Percentiles rank a stretch among this genome's conserved stretches.
phyloP scores from a whole-genome alignment of 2,329 filamentous ascomycete genomes.

The Aspergillus sp. region DNA sequence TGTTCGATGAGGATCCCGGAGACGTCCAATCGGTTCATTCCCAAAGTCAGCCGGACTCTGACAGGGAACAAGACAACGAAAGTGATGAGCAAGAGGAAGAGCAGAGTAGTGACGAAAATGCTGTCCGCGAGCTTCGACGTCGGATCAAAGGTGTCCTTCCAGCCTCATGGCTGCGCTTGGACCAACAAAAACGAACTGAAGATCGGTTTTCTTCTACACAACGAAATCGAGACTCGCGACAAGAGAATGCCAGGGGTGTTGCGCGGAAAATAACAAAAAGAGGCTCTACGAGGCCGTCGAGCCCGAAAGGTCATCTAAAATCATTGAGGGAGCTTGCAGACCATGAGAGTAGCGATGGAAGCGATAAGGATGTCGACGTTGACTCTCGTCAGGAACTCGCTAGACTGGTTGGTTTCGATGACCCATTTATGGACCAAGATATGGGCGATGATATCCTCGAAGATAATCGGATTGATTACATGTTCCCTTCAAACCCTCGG shows the following conservation, averaged over 20 bases:
- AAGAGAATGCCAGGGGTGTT: conserved; percentile 32
- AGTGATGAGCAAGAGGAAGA: conserved; percentile 10
- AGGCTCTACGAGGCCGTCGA: conserved; percentile 13
- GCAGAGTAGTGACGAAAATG: conserved; percentile 17
- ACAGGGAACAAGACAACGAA: conserved; percentile 7
- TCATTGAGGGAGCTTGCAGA: conserved; percentile 24
- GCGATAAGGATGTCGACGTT: conserved; percentile 11
- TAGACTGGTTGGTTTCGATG: conserved; percentile 18
- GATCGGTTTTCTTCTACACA: conserved; percentile 16
- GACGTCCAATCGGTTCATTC: conserved; percentile 21
- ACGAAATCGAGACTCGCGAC: conserved; percentile 14
- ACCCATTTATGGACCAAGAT: conserved; percentile 21
- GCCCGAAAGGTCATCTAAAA: conserved; percentile 10
- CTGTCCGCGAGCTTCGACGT: conserved; percentile 35
- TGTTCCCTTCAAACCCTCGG: conserved; percentile 30
- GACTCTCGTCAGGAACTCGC: conserved; percentile 13
- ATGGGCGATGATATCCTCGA: conserved; percentile 35
- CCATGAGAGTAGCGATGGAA: conserved; percentile 30
- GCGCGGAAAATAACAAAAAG: conserved; percentile 31
- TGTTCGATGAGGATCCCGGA: conserved; percentile 11
- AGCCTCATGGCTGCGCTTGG: conserved; percentile 46
- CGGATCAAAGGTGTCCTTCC: conserved; percentile 49
- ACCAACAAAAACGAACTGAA: conserved; percentile 33
- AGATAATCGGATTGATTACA: conserved; percentile 43
- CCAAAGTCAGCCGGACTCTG: conserved; percentile 13